phyloP scores from a whole-genome alignment of 208 protist genomes.

The Dictyostelium gargantuum region DNA sequence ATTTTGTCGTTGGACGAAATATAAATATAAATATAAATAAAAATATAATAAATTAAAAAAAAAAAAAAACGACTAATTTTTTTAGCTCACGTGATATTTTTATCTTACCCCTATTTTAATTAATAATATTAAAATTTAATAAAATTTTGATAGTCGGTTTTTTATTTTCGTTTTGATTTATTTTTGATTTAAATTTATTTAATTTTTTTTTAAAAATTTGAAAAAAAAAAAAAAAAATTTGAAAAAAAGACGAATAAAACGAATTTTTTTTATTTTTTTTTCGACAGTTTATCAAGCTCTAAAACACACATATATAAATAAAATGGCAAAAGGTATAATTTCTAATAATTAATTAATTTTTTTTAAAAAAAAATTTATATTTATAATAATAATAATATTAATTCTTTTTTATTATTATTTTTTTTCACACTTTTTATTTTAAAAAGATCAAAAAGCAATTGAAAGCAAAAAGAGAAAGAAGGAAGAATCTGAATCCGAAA shows the following conservation, averaged over 20 bases:
- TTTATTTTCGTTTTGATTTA: not conserved
- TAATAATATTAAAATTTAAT: not conserved
- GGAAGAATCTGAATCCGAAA: slow-evolving; percentile 10
- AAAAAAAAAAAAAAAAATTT: not conserved
- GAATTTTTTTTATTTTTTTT: not conserved
- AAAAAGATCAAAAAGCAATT: not conserved
- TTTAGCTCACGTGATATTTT: too few species aligned
- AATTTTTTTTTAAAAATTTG: not conserved
- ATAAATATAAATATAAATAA: too few species aligned
- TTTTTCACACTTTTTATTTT: not conserved
- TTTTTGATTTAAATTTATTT: not conserved
- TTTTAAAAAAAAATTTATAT: not conserved
- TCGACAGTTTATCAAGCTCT: not conserved
- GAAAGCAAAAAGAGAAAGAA: slow-evolving; percentile 17
- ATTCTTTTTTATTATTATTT: not conserved
- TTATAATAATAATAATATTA: not conserved
- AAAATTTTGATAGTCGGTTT: not conserved
- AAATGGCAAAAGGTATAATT: not conserved
- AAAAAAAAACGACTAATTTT: too few species aligned
- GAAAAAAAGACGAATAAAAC: too few species aligned
- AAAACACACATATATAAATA: not conserved
- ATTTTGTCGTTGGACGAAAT: too few species aligned
- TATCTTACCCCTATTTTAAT: too few species aligned
- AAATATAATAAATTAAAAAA: not conserved
- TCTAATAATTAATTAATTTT: not conserved